Evolutionary conservation across 2,329 filamentous ascomycete species (phyloP).

Genomic region (Nakataea oryzae): DNA sequence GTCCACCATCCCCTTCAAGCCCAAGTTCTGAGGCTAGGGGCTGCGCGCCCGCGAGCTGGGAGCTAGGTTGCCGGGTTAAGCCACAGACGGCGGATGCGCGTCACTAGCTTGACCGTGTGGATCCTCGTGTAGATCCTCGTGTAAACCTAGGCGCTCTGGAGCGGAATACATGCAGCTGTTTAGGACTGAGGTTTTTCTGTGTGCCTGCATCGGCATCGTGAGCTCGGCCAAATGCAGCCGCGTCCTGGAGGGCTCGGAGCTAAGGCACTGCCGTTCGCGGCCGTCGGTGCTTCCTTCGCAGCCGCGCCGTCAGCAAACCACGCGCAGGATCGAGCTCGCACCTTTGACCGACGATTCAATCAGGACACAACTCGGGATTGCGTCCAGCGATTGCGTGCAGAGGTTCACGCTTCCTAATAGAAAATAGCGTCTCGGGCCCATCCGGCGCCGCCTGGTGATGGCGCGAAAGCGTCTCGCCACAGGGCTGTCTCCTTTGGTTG

Average conservation of each 20-base stretch:
- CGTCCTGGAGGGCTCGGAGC: neutral
- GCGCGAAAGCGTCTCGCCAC: no score
- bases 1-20: neutral
- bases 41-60: no score
- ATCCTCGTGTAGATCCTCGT: no score
- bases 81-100: neutral
- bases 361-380: no score
- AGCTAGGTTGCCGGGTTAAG: neutral
- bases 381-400: no score
- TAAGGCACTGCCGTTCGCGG: neutral
- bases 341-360: neutral
- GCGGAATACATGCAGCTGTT: no score
- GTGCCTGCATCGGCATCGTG: neutral
- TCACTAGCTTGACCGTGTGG: neutral
- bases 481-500: neutral
- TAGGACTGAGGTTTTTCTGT: neutral
- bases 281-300: no score
- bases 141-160: no score
- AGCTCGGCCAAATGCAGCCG: neutral
- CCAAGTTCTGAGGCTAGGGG: neutral
- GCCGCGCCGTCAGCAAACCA: neutral
- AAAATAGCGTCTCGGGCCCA: neutral
- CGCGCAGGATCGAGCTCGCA: neutral
- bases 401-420: no score
- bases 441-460: neutral